Base-by-base conservation (phyloP, 2,329 filamentous ascomycete genomes). In the Thielaviopsis populi region DNA sequence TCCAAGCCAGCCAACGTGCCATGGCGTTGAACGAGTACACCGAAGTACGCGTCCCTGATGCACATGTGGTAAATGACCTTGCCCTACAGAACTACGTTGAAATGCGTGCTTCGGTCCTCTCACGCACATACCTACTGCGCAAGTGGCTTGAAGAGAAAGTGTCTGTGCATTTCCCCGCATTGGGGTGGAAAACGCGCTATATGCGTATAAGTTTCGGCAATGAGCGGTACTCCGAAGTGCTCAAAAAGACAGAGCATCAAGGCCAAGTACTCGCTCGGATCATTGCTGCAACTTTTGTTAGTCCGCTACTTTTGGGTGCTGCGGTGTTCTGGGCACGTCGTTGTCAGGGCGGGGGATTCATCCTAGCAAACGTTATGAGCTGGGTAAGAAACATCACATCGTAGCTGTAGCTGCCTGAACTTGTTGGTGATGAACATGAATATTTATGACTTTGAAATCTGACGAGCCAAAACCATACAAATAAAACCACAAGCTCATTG, bases 181-280 rank as follows among this genome's bases (percentile, higher is more conserved):
- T 91, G 13, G 94, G 92, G 0, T 96, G 92, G 85, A 84, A 87
- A 71, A 99, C 94, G 1, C 90, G 96, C 75, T 99, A 99, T 72
- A 85, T 88, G 0, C 82, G 92, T 22, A 86, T 99, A 8, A 96
- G 91, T 69, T 99, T 99, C 72, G 89, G 89, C 66, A 96, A 96
- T 70, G 87, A 95, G 75, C 78, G 88, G 22, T 99, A 99, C 73
- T 89, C 88, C 0, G 86, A 95, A 66, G 88, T 97, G 2, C 80
- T 90, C 41, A 77, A 76, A 46, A 82, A 81, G 68, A 89, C 87
- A 64, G 81, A 86, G 63, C 75, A 81, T 63, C 91, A 96, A 73
- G 84, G 86, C 1, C 76, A 75, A 67, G 73, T 87, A 4, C 74
- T 91, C 15, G 42, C 59, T 2, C 48, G 61, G 7, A 22, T 61